Base-by-base conservation (phyloP, 306 rosid genomes). In the Pyrus pyrifolia region DNA sequence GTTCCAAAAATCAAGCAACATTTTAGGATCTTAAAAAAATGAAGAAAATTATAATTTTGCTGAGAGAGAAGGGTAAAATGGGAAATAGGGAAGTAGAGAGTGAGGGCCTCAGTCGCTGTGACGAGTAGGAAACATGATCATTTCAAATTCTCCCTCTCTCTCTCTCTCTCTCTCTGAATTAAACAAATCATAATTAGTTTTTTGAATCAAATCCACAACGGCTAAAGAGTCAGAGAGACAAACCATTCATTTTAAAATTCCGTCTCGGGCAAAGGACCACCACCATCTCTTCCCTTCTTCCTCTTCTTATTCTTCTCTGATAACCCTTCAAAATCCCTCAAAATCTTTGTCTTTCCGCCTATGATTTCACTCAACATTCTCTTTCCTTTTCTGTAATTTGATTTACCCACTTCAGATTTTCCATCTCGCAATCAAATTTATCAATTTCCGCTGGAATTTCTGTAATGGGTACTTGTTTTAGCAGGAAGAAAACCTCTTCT, bases 381-480 rank as follows among this genome's bases (percentile, higher is more conserved):
- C 44, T 35, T 35, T 72, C 77, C 23, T 10, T 33, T 64, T 38
- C 58, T 63, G 38, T 18, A 55, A 6, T 30, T 67, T 35, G 76
- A 58, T 30, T 67, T 35, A 60, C 55, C 21, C 55, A 49, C 55
- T 15, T 5, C 21, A 5, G 55, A 18, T 49, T 49, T 49, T 49
- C 21, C 55, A 49, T 49, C 55, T 49, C 21, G 3, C 6, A 15
- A 15, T 15, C 55, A 49, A 15, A 49, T 49, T 15, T 6, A 17
- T 49, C 21, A 49, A 49, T 15, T 15, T 49, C 55, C 18, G 55
- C 55, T 5, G 17, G 53, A 14, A 14, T 49, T 49, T 49, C 53
- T 49, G 53, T 49, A 49, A 92, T 92, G 98, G 98, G 98, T 75
- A 38, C 89, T 78, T 94, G 98, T 88, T 82, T 91, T 78, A 94